Evolutionary conservation across 202 grass and related monocot species (phyloP).

Genomic region (Carex arenaria): DNA sequence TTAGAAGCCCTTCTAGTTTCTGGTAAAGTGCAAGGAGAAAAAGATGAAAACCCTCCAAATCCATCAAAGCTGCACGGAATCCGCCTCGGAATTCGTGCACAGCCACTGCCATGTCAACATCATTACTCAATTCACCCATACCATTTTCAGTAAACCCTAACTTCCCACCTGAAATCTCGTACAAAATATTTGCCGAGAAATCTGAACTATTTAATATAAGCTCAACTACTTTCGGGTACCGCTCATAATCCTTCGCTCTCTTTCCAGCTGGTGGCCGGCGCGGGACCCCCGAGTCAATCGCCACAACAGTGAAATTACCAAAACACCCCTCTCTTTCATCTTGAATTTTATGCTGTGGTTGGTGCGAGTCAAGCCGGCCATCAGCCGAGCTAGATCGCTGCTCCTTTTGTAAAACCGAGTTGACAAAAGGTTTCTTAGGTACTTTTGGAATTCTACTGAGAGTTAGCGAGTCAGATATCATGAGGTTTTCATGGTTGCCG

Average conservation of each 20-base stretch:
- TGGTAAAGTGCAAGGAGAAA: slow-evolving; percentile 90
- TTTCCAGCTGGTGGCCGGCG: slow-evolving; percentile 71
- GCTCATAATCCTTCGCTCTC: slow-evolving; percentile 77
- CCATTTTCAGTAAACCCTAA: slow-evolving; percentile 50
- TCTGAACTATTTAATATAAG: slow-evolving; percentile 74
- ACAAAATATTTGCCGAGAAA: slow-evolving; percentile 61
- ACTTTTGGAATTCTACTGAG: slow-evolving; percentile 29
- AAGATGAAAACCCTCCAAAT: slow-evolving; percentile 81
- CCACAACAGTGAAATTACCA: slow-evolving; percentile 47
- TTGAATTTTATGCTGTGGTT: slow-evolving; percentile 25
- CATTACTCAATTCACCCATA: slow-evolving; percentile 35
- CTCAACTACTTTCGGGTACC: slow-evolving; percentile 81
- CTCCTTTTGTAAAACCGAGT: slow-evolving; percentile 37
- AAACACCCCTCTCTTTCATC: slow-evolving; percentile 21
- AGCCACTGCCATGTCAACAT: slow-evolving; percentile 37
- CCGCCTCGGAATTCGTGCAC: slow-evolving; percentile 88
- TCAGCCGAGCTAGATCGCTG: slow-evolving; percentile 37
- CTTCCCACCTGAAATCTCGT: slow-evolving; percentile 74
- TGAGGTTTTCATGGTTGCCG: slow-evolving; percentile 80
- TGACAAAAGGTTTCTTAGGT: slow-evolving; percentile 33
- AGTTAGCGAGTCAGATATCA: slow-evolving; percentile 52
- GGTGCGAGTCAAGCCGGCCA: slow-evolving; percentile 28
- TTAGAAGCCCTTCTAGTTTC: slow-evolving; percentile 75
- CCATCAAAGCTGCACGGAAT: slow-evolving; percentile 84
- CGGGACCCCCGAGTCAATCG: slow-evolving; percentile 85